Evolutionary conservation across 352 stramenopile genomes (phyloP), one percentile per base, ranked within the genome.

Genomic region (Globisporangium sylvaticum): DNA sequence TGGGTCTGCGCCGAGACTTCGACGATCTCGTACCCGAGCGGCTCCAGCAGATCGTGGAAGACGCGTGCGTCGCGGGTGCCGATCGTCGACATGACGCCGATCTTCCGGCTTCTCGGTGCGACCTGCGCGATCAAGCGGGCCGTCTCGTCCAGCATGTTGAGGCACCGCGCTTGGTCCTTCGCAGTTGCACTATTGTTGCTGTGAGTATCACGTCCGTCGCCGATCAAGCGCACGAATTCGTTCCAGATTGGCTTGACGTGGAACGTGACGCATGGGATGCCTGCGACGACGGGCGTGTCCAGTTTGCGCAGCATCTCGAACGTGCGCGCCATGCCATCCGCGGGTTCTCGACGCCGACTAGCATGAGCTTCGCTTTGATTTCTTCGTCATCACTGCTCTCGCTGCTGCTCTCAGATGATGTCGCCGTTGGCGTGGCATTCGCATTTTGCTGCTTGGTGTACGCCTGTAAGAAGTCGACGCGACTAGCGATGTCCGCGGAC

Each of bases 241-340:
- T 72, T 60, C 76, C 76, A 87, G 65, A 84, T 87, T 1, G 73
- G 69, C 12, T 69, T 54, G 10, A 70, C 74, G 64, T 87, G 79
- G 67, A 87, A 87, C 5, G 79, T 84, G 65, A 81, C 77, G 66
- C 79, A 87, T 24, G 79, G 70, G n/a, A 87, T 66, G 3, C 75
- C 79, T 0, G 68, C 73, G 24, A 87, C 70, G 2, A 87, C 67
- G 15, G 67, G 73, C n/a, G 66, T 67, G 18, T 75, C 67, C 29
- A 71, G 69, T 6, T 67, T 66, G 31, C 66, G 63, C 54, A 84
- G 65, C 66, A 84, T 71, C 44, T 74, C 74, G 14, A 84, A 78
- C 29, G 70, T 84, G 20, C 73, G 72, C 64, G 77, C 77, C 79
- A 87, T 87, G n/a, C 79, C 74, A 4, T 50, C 60, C 18, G 74